phyloP scores from a whole-genome alignment of 768 basidiomycete species.

The Leccinum variicolor region DNA sequence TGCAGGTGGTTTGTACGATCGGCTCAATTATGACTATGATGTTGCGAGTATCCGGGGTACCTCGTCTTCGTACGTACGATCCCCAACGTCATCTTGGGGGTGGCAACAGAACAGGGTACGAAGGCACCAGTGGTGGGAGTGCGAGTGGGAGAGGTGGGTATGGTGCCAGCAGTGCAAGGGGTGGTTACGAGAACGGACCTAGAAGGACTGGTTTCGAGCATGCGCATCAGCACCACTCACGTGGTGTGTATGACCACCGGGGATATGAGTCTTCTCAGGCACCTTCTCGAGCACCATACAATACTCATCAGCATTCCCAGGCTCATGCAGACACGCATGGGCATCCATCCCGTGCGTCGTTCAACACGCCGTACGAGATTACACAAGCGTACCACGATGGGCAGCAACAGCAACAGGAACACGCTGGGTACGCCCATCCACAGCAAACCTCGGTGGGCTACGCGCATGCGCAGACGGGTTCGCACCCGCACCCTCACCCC shows the following conservation, averaged over 20 bases:
- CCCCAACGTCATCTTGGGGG: slow-evolving; percentile 16
- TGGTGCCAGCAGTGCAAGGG: slow-evolving; percentile 13
- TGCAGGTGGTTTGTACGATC: slow-evolving; percentile 20
- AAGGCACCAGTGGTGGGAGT: slow-evolving; percentile 9
- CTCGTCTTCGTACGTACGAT: slow-evolving; percentile 22
- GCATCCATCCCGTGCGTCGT: slow-evolving; percentile 16
- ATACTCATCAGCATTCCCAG: slow-evolving; percentile 16
- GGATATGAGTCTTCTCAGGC: slow-evolving; percentile 25
- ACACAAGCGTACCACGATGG: slow-evolving; percentile 27
- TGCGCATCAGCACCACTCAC: slow-evolving; percentile 24
- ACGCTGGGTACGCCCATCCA: slow-evolving; percentile 17
- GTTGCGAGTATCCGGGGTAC: slow-evolving; percentile 10
- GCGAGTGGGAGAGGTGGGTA: slow-evolving; percentile 20
- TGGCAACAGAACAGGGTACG: slow-evolving; percentile 11
- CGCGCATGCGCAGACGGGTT: slow-evolving; percentile 16
- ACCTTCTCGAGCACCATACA: slow-evolving; percentile 19
- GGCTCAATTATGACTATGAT: slow-evolving; percentile 22
- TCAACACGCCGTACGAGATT: slow-evolving; percentile 24
- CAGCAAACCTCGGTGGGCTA: slow-evolving; percentile 20
- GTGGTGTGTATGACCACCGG: slow-evolving; percentile 27
- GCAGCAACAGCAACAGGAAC: slow-evolving; percentile 23
- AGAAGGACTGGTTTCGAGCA: slow-evolving; percentile 24
- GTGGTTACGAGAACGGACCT: slow-evolving; percentile 20
- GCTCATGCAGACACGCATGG: slow-evolving; percentile 19
- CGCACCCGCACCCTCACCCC: slow-evolving; percentile 21